These are phyloP conservation scores for Clarireedia homoeocarpa DNA, from an alignment of 2,329 filamentous ascomycete genomes.

Conservation along the genomic window DNA sequence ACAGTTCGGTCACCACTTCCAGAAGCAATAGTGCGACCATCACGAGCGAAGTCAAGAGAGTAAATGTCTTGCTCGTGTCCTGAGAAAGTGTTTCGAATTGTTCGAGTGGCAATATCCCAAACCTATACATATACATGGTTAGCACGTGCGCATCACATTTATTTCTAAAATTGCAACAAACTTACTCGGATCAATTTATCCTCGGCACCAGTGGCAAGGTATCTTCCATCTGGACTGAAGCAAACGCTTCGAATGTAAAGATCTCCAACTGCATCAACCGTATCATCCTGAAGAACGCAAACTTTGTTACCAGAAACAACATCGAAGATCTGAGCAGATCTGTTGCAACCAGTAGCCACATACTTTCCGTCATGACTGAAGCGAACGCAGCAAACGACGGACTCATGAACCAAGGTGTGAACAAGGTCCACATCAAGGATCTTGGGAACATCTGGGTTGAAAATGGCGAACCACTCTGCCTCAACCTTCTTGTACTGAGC, in stretches of 20 bases:
- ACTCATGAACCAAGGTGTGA: slow-evolving; percentile 87
- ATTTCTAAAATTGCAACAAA: slow-evolving; percentile 15
- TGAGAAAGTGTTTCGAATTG: slow-evolving; percentile 87
- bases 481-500: slow-evolving; percentile 83
- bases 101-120: slow-evolving; percentile 82
- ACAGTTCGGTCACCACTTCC: slow-evolving; percentile 93
- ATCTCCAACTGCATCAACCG: slow-evolving; percentile 79
- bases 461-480: slow-evolving; percentile 91
- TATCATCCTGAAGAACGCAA: slow-evolving; percentile 83
- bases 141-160: slow-evolving; percentile 9
- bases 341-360: slow-evolving; percentile 93
- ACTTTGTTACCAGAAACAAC: slow-evolving; percentile 81
- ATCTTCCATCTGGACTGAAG: slow-evolving; percentile 94
- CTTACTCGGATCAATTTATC: slow-evolving; percentile 92
- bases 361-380: slow-evolving; percentile 96
- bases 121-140: slow-evolving; percentile 47
- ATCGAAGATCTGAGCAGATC: slow-evolving; percentile 98
- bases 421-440: slow-evolving; percentile 89
- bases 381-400: slow-evolving; percentile 94
- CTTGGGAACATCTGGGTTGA: slow-evolving; percentile 86
- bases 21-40: slow-evolving; percentile 89
- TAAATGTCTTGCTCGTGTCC: slow-evolving; percentile 99
- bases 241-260: slow-evolving; percentile 96
- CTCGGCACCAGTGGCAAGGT: slow-evolving; percentile 90
- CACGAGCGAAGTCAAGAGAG: slow-evolving; percentile 87